Conservation (phyloP, 2,329 filamentous ascomycete genomes). For the Emergomyces africanus region DNA sequence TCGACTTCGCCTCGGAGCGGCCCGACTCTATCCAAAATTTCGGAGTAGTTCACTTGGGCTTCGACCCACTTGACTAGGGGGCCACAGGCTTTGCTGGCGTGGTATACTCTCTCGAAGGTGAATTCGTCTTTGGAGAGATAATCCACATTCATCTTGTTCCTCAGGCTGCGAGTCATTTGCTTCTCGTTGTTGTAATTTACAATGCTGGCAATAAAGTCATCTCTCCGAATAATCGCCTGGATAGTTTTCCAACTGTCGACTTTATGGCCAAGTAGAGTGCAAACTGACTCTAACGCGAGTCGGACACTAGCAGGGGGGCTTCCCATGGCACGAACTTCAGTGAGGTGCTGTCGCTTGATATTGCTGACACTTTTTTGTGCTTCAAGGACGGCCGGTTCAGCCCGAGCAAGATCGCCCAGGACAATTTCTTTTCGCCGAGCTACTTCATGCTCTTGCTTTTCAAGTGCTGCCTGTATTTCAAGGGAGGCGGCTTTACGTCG, state of each 20-base stretch:
- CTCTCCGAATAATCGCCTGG: conserved; percentile 72
- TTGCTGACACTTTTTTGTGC: conserved; percentile 95
- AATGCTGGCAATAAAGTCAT: conserved; percentile 97
- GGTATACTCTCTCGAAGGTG: conserved; percentile 90
- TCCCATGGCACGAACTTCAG: conserved; percentile 93
- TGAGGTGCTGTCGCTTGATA: conserved; percentile 95
- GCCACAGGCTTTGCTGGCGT: conserved; percentile 91
- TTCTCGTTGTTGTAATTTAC: conserved; percentile 93
- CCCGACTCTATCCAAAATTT: conserved; percentile 87
- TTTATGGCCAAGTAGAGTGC: conserved; percentile 83
- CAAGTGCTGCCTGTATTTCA: conserved; percentile 75
- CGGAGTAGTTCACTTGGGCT: conserved; percentile 95
- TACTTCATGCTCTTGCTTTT: conserved; percentile 82
- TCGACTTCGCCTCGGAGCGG: conserved; percentile 83
- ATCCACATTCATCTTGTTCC: conserved; percentile 82
- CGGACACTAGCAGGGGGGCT: conserved; percentile 84
- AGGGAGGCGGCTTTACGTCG: conserved; percentile 77
- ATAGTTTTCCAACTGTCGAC: conserved; percentile 85
- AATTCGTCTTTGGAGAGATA: conserved; percentile 91
- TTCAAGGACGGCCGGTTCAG: conserved; percentile 84
- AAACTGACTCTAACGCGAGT: conserved; percentile 90
- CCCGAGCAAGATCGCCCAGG: conserved; percentile 71
- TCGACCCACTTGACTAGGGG: conserved; percentile 94
- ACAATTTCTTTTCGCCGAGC: conserved; percentile 73
- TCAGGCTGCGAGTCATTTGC: conserved; percentile 75